Conservation (phyloP, 2,329 filamentous ascomycete species). For the Pestalotiopsis sp. region DNA sequence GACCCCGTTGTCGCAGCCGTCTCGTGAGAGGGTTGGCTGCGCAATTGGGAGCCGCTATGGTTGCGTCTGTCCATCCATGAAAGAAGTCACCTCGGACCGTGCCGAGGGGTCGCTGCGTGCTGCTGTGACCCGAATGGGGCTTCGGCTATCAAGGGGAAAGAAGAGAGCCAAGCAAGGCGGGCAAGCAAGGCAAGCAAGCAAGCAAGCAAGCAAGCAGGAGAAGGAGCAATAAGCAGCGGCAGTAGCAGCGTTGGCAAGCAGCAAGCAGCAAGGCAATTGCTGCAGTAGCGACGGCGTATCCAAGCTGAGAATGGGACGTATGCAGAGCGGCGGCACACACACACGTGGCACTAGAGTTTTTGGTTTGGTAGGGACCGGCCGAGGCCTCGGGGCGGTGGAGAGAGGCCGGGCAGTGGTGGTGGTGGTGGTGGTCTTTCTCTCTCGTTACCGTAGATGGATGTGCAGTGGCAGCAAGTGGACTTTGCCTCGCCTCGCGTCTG, state of each 20-base stretch:
- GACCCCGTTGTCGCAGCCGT: background rate
- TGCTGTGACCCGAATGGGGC: background rate
- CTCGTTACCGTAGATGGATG: background rate
- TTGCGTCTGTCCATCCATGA: conserved; percentile 14
- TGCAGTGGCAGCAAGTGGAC: background rate
- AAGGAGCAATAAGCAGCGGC: background rate
- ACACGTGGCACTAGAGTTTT: background rate
- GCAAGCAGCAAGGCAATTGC: background rate
- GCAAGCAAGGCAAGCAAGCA: background rate
- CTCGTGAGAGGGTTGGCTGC: conserved; percentile 2
- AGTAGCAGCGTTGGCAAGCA: background rate
- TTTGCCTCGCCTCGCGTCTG: background rate
- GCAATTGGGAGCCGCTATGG: conserved; percentile 7
- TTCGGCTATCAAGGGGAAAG: background rate
- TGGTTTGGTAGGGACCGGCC: background rate
- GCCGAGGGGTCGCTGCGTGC: conserved; percentile 5
- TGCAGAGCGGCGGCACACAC: background rate
- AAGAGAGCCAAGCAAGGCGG: background rate
- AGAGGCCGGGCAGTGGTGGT: background rate
- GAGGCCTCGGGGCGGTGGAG: background rate
- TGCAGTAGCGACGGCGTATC: background rate
- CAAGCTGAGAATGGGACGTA: background rate
- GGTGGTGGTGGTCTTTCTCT: background rate
- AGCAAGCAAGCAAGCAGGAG: background rate
- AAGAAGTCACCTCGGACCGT: conserved; percentile 9